Percentiles rank a stretch among this genome's conserved stretches.
Conservation (phyloP, 2,329 filamentous ascomycete species). For the Cladosporium sphaerospermum region DNA sequence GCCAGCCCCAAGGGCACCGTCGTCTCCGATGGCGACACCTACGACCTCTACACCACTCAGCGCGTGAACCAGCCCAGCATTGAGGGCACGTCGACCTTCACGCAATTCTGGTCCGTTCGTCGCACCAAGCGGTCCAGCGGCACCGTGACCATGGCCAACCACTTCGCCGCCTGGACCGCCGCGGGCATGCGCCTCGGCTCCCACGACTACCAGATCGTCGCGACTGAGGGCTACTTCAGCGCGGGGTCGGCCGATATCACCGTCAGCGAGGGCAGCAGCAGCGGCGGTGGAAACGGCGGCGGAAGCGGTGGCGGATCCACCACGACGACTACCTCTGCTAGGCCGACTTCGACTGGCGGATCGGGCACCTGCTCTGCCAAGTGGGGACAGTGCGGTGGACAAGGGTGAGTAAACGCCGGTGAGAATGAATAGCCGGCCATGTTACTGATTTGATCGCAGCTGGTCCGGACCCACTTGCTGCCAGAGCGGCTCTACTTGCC, state of each 20-base stretch:
- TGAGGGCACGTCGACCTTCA: conserved; percentile 35
- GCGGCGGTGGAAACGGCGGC: neutral
- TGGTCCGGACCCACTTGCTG: conserved; percentile 20
- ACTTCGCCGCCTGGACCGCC: conserved; percentile 24
- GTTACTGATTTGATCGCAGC: conserved; percentile 10
- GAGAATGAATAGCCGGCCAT: neutral
- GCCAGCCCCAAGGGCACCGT: conserved; percentile 47
- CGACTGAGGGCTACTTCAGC: conserved; percentile 39
- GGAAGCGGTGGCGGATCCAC: neutral
- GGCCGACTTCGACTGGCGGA: neutral
- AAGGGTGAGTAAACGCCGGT: too few relatives aligned
- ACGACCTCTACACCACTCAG: conserved; percentile 46
- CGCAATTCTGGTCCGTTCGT: conserved; percentile 40
- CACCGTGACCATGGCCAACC: conserved; percentile 23
- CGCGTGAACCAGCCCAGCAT: conserved; percentile 37
- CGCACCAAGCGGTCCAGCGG: conserved; percentile 27
- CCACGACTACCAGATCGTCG: conserved; percentile 38
- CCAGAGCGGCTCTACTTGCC: conserved; percentile 19
- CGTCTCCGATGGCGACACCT: conserved; percentile 46
- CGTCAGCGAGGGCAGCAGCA: conserved; percentile 20
- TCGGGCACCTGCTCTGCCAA: conserved; percentile 5
- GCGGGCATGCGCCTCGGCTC: conserved; percentile 24
- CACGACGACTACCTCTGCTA: conserved; percentile 2
- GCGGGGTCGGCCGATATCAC: conserved; percentile 35
- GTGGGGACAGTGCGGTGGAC: conserved; percentile 9